Conservation (phyloP, 257 asterid genomes). For the Nicotiana benthamiana region DNA sequence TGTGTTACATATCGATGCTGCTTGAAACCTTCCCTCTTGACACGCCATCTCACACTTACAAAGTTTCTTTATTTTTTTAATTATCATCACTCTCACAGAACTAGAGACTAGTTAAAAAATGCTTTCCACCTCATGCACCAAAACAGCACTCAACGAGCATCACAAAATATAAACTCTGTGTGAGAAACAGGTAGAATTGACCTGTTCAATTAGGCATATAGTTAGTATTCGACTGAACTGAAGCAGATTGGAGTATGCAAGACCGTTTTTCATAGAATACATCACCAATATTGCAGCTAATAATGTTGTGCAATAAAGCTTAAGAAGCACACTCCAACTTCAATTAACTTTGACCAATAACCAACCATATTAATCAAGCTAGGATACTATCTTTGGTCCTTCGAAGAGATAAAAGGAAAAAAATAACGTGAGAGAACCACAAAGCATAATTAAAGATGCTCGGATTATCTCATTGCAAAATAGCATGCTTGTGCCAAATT, state of each 20-base stretch:
- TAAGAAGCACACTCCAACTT: background rate
- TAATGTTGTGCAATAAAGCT: background rate
- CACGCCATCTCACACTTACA: background rate
- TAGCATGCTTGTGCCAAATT: background rate
- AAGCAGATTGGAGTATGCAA: background rate
- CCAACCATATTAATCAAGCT: background rate
- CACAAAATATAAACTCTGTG: background rate
- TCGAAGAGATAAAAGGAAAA: background rate
- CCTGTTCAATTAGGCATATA: background rate
- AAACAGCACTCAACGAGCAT: background rate
- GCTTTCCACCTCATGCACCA: background rate
- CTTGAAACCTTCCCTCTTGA: background rate
- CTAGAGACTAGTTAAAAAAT: background rate
- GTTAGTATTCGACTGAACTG: background rate
- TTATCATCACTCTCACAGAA: background rate
- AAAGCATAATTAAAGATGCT: background rate
- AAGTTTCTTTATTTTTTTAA: background rate
- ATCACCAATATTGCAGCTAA: background rate
- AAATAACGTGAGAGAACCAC: background rate
- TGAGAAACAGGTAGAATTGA: background rate
- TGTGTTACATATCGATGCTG: background rate
- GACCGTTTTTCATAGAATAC: background rate
- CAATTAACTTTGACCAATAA: background rate
- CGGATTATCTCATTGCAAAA: background rate
- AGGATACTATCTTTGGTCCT: background rate